Conservation (phyloP, 768 basidiomycete species). For the Omphalotus guepiniiformis region DNA sequence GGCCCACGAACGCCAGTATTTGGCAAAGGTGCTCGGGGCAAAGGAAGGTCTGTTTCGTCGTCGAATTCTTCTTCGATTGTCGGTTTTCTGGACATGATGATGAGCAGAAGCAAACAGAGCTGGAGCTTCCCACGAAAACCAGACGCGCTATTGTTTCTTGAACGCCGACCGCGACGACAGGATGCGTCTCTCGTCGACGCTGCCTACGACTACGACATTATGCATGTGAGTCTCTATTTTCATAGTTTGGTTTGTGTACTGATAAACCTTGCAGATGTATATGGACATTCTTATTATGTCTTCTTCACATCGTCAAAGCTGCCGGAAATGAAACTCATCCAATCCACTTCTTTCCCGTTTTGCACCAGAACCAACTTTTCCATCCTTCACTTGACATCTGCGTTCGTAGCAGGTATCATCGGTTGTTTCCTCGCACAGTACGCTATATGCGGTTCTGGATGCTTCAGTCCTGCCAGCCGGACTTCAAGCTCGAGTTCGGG, state of each 20-base stretch:
- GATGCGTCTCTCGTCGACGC: constrained; percentile 29
- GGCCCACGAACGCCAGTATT: constrained; percentile 69
- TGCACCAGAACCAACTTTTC: constrained; percentile 32
- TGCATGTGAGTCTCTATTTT: constrained; percentile 26
- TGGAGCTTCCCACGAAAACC: constrained; percentile 22
- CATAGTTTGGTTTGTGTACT: neutral
- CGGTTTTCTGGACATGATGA: constrained; percentile 72
- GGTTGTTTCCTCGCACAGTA: constrained; percentile 49
- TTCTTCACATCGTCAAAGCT: constrained; percentile 1
- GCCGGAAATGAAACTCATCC: constrained; percentile 25
- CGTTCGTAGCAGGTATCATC: constrained; percentile 52
- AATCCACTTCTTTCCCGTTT: too few species aligned
- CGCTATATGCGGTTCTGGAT: constrained; percentile 38
- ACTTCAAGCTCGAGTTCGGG: constrained; percentile 7
- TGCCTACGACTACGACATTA: constrained; percentile 25
- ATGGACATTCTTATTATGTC: neutral
- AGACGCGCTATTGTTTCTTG: too few species aligned
- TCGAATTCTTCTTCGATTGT: constrained; percentile 84
- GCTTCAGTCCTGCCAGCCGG: constrained; percentile 23
- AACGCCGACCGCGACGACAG: too few species aligned
- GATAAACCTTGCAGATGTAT: neutral
- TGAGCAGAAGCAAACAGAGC: too few species aligned
- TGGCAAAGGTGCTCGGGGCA: constrained; percentile 64
- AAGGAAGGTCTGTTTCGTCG: constrained; percentile 89
- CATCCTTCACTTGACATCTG: constrained; percentile 35